Conservation (phyloP, 352 stramenopile genomes). For the Phytophthora multivora region DNA sequence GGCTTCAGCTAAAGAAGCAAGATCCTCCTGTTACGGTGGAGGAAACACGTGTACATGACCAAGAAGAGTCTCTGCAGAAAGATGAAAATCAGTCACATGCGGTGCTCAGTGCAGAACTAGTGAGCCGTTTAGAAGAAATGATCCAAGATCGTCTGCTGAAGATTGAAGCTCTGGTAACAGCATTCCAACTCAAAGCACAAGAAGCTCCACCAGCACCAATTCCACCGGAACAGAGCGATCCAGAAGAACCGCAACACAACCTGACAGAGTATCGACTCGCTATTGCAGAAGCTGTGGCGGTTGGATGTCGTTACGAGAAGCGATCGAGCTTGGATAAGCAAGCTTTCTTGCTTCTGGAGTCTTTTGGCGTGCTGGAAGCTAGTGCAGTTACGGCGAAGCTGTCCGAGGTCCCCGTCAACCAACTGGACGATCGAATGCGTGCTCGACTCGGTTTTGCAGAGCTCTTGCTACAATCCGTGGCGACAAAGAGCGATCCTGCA, state of each 20-base stretch:
- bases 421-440: conserved; percentile 37
- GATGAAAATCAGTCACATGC: background rate
- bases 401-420: background rate
- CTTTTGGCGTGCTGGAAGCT: conserved; percentile 26
- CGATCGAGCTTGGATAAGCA: conserved; percentile 1
- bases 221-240: background rate
- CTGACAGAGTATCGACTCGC: conserved; percentile 20
- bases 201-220: background rate
- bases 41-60: background rate
- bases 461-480: conserved; percentile 34
- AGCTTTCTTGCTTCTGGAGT: background rate
- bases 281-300: conserved; percentile 26
- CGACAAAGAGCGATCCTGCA: conserved; percentile 2
- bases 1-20: conserved; percentile 43
- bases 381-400: background rate
- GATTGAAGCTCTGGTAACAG: conserved; percentile 30
- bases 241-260: background rate
- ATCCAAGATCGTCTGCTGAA: conserved; percentile 33
- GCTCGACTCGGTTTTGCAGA: conserved; percentile 37
- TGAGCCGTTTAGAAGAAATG: conserved; percentile 21
- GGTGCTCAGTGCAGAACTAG: conserved; percentile 12
- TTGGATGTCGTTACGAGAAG: conserved; percentile 29
- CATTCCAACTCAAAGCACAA: conserved; percentile 8
- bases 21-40: conserved; percentile 1
- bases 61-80: conserved; percentile 1